A percentile compares a stretch with the other conserved stretches of the same genome.
phyloP scores from a whole-genome alignment of 345 rosid genomes.

The Gossypium herbaceum region DNA sequence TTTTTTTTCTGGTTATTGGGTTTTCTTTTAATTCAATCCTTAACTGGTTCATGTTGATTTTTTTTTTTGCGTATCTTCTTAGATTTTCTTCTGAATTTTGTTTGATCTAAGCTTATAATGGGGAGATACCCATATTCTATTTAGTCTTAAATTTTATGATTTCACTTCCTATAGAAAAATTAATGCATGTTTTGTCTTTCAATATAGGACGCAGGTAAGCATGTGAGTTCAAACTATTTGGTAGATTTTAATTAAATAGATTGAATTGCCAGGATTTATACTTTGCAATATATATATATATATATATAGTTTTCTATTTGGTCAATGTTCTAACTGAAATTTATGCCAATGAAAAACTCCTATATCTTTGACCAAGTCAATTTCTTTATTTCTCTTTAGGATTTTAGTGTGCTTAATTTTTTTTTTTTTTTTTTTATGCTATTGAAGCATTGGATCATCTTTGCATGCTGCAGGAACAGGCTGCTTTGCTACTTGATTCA shows the following conservation, averaged over 20 bases:
- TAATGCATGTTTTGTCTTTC: background rate
- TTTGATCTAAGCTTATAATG: slow-evolving; percentile 2
- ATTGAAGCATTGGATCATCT: background rate
- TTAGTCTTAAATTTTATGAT: background rate
- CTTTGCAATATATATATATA: background rate
- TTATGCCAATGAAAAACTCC: background rate
- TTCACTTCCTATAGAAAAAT: background rate
- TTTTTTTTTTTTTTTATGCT: background rate
- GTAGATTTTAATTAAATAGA: background rate
- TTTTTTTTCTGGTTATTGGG: background rate
- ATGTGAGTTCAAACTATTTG: background rate
- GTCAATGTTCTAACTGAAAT: background rate
- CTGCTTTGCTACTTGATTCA: background rate
- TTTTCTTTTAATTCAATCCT: slow-evolving; percentile 1
- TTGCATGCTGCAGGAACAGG: background rate
- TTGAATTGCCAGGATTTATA: background rate
- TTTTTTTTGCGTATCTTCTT: background rate
- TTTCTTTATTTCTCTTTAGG: background rate
- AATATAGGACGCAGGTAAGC: background rate
- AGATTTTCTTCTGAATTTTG: background rate
- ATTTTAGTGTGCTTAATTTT: background rate
- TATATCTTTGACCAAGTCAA: background rate
- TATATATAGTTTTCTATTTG: background rate
- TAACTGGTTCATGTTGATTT: background rate
- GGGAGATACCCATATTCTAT: background rate